Evolutionary conservation across 352 stramenopile genomes (phyloP).

Genomic region (Phytophthora palmivora): DNA sequence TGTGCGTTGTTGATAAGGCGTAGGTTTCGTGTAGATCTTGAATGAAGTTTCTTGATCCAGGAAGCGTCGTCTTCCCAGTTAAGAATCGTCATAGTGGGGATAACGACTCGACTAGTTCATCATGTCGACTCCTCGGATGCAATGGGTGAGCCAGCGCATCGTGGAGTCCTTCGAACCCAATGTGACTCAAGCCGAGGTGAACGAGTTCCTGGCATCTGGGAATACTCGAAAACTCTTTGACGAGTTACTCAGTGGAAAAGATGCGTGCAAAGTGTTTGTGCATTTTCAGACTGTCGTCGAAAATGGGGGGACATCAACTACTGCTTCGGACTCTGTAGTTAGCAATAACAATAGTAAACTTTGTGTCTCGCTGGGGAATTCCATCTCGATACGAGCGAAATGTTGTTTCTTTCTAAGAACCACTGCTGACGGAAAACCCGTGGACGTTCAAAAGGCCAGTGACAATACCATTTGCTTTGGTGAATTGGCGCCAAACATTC

Average conservation of each 20-base stretch:
- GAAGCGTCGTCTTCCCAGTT: slow-evolving; percentile 22
- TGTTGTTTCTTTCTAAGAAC: slow-evolving; percentile 88
- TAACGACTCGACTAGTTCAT: slow-evolving; percentile 15
- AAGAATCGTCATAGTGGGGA: slow-evolving; percentile 17
- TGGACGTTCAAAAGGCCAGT: slow-evolving; percentile 76
- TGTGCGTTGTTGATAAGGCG: background rate
- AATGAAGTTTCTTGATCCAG: slow-evolving; percentile 26
- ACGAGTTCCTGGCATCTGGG: slow-evolving; percentile 65
- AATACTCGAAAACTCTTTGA: slow-evolving; percentile 76
- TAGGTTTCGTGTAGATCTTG: slow-evolving; percentile 37
- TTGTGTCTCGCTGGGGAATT: slow-evolving; percentile 71
- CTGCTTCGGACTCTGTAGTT: background rate
- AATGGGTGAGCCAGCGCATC: slow-evolving; percentile 82
- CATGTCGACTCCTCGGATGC: slow-evolving; percentile 84
- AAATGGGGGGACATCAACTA: background rate
- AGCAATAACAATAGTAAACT: slow-evolving; percentile 59
- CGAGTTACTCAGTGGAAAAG: slow-evolving; percentile 75
- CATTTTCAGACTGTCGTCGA: slow-evolving; percentile 58
- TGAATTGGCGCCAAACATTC: slow-evolving; percentile 85
- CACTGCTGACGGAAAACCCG: slow-evolving; percentile 70
- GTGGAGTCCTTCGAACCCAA: slow-evolving; percentile 81
- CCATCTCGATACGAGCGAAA: slow-evolving; percentile 76
- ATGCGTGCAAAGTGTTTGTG: slow-evolving; percentile 80
- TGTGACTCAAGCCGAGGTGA: slow-evolving; percentile 58
- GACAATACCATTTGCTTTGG: slow-evolving; percentile 86